phyloP scores from a whole-genome alignment of 139 green algal species.

The Micractinium sp. region DNA sequence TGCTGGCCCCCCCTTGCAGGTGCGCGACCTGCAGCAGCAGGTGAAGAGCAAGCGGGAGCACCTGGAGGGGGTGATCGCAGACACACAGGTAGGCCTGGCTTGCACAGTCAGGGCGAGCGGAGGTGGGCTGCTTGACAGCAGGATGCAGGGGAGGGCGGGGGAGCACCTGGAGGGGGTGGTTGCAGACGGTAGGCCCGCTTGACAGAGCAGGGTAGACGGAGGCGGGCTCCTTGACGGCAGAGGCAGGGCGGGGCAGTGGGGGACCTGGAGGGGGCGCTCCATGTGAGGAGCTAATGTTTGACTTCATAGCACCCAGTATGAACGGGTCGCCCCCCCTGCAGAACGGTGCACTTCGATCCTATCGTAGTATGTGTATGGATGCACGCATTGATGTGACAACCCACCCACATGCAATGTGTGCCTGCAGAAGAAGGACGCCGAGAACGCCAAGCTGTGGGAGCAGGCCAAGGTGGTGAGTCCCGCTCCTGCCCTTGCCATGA shows the following conservation, averaged over 20 bases:
- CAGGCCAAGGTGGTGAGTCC: constrained; percentile 31
- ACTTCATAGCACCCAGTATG: no score
- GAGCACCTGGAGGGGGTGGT: constrained; percentile 4
- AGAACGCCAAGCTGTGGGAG: constrained; percentile 53
- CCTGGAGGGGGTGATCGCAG: constrained; percentile 32
- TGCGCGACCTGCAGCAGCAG: constrained; percentile 24
- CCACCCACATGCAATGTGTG: background rate
- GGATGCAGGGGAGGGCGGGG: no score
- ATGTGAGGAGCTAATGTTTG: no score
- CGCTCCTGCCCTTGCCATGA: background rate
- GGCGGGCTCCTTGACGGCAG: no score
- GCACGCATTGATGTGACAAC: no score
- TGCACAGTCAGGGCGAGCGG: background rate
- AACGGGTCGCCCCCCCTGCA: no score
- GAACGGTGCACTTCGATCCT: no score
- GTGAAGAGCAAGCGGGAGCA: constrained; percentile 26
- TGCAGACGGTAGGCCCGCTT: background rate
- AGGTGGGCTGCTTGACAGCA: no score
- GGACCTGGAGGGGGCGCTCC: no score
- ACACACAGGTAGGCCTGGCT: background rate
- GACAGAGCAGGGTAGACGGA: no score
- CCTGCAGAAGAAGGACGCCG: constrained; percentile 36
- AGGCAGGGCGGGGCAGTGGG: no score
- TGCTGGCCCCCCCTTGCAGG: background rate
- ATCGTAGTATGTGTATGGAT: no score